Base-by-base conservation (phyloP, 768 basidiomycete species). In the Kwoniella dendrophila region DNA sequence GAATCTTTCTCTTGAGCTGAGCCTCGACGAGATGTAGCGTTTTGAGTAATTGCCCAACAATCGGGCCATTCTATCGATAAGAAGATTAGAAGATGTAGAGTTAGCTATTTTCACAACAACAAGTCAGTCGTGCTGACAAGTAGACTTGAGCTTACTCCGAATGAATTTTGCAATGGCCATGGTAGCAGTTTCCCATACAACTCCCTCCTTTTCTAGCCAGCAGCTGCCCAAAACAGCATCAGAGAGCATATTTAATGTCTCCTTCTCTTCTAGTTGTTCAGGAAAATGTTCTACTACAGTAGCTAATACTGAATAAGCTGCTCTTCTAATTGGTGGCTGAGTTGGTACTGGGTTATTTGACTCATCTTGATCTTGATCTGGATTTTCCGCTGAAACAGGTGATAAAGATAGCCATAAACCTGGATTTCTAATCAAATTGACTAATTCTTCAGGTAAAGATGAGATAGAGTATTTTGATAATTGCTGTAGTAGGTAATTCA, bases 291-390 rank as follows among this genome's bases (percentile, higher is more conserved):
- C 76, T n/a, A 85, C 70, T 20, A 86, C 69, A 8, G 78, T 74
- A 57, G 82, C 83, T 11, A 88, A 72, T 7, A 87, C 66, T 3
- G 73, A 70, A 88, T 92, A 95, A 0, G 86, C 85, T 11, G 87
- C 83, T 72, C 86, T 84, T 18, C 92, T 84, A 30, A 92, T 87
- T 40, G 82, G 83, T 2, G 90, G 89, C 68, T 92, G 90, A 2
- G 77, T 82, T 33, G 80, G 81, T 0, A 90, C 90, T 64, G 88
- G 85, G 49, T 58, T 34, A 30, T 56, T 18, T 16, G 66, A 29
- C 20, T 62, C 54, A 4, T 54, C 66, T 22, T 32, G n/a, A 4
- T 41, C 22, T n/a, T n/a, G 30, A 20, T 41, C 40, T n/a, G 82
- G 64, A 4, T 44, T 26, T 24, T 62, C 52, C 4, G 38, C n/a